Percentiles rank a stretch among this genome's conserved stretches.
phyloP scores from a whole-genome alignment of 805 yeast species.

The Cyberlindnera galapagoensis region DNA sequence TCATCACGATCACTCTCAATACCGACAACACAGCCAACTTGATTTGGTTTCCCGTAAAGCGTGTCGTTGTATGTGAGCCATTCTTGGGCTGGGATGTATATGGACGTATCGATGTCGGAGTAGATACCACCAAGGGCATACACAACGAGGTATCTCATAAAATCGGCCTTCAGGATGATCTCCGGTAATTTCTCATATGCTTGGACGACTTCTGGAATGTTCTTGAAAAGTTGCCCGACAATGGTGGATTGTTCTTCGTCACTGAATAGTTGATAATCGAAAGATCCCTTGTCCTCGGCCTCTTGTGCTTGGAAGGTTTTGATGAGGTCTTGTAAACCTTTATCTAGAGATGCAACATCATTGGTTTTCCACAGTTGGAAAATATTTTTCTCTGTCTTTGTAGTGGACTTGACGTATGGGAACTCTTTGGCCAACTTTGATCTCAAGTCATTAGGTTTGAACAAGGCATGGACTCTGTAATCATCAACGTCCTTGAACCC shows the following conservation, averaged over 20 bases:
- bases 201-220: constrained; percentile 56
- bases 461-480: constrained; percentile 6
- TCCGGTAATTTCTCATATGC: constrained; percentile 79
- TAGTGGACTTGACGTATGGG: constrained; percentile 11
- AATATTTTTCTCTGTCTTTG: constrained; percentile 29
- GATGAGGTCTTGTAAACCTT: constrained; percentile 5
- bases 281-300: constrained; percentile 4
- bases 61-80: constrained; percentile 40
- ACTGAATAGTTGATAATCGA: constrained; percentile 13
- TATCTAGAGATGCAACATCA: constrained; percentile 5
- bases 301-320: constrained; percentile 6
- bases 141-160: constrained; percentile 80
- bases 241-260: constrained; percentile 33
- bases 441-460: constrained; percentile 7
- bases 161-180: constrained; percentile 83
- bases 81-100: constrained; percentile 47
- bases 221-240: constrained; percentile 12
- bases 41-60: constrained; percentile 17
- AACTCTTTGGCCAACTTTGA: constrained; percentile 7
- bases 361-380: constrained; percentile 44
- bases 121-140: constrained; percentile 92
- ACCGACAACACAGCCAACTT: constrained; percentile 47
- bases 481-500: constrained; percentile 12
- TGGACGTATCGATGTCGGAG: constrained; percentile 75
- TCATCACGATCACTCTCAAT: constrained; percentile 47